Base-by-base conservation (phyloP, 2,329 filamentous ascomycete species). In the Botrytis aclada region DNA sequence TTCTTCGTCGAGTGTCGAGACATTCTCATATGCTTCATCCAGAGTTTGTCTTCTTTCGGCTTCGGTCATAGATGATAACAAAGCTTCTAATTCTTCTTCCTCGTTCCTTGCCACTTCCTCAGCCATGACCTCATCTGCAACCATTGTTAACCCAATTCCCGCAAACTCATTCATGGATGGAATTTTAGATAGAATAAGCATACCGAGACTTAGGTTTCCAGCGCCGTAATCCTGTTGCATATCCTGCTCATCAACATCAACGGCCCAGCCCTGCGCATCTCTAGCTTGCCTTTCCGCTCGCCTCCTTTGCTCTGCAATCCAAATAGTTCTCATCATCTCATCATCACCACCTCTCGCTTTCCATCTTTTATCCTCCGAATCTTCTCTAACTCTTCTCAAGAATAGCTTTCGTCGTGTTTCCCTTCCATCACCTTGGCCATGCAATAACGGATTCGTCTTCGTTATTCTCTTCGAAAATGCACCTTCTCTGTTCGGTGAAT, bases 391-490 rank as follows among this genome's bases (percentile, higher is more conserved):
- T 69, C 86, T 92, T 79, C 89, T 88, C 74, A 95, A 83, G 77
- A 95, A 95, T 72, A 92, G 83, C 45, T 88, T 87, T 64, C 92
- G 85, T 73, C 93, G 84, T 71, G 87, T 84, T 79, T 93, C 90
- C 72, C 89, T 88, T 0, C 85, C 84, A 79, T 94, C 88, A 22
- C 75, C 74, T 69, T 88, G 85, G 74, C 83, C 87, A 76, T 87
- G 86, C 29, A 90, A 82, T 10, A 92, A 78, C 0, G 90, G 92
- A 74, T 92, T 93, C 51, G 86, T 85, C 74, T 91, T 91, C 71
- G 85, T 82, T 22, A 84, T 83, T 25, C 89, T 86, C 74, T 87
- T 79, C 34, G 76, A 77, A 65, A 75, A 79, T 9, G 70, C 67
- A 71, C 41, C 77, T 73, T 72, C 73, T 74, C 61, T 63, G 29